These are phyloP conservation scores for Aphanoascus verrucosus DNA, from an alignment of 2,329 filamentous ascomycete genomes.

Conservation along the genomic window DNA sequence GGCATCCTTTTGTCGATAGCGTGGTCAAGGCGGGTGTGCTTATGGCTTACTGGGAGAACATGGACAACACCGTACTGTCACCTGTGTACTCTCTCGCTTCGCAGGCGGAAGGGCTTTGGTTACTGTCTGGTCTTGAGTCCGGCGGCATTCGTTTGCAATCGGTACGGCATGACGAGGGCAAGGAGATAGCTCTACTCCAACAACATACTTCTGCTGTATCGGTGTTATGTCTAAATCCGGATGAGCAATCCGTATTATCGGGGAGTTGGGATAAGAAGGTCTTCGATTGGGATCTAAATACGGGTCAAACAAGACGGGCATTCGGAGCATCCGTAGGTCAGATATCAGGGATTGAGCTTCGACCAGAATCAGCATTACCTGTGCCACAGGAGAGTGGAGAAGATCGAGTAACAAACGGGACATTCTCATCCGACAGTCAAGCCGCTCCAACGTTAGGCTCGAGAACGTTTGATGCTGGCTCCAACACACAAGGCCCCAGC, in stretches of 20 bases:
- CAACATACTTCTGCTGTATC: constrained; percentile 88
- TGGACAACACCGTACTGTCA: constrained; percentile 63
- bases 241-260: constrained; percentile 78
- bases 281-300: constrained; percentile 90
- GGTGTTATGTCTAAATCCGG: constrained; percentile 66
- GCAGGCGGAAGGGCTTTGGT: constrained; percentile 80
- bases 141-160: constrained; percentile 90
- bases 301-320: constrained; percentile 60
- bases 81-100: constrained; percentile 91
- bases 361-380: constrained; percentile 63
- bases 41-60: constrained; percentile 97
- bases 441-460: constrained; percentile 49
- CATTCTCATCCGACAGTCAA: constrained; percentile 65
- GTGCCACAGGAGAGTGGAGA: constrained; percentile 63
- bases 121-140: constrained; percentile 80
- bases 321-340: constrained; percentile 73
- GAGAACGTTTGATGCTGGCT: constrained; percentile 33
- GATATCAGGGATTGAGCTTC: constrained; percentile 76
- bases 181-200: constrained; percentile 68
- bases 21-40: constrained; percentile 90
- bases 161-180: constrained; percentile 87
- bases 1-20: constrained; percentile 93
- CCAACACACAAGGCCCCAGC: constrained; percentile 31
- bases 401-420: constrained; percentile 46
- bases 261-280: constrained; percentile 96